These are phyloP conservation scores for Naegleria lovaniensis DNA, from an alignment of 208 protist genomes.

Conservation along the genomic window DNA sequence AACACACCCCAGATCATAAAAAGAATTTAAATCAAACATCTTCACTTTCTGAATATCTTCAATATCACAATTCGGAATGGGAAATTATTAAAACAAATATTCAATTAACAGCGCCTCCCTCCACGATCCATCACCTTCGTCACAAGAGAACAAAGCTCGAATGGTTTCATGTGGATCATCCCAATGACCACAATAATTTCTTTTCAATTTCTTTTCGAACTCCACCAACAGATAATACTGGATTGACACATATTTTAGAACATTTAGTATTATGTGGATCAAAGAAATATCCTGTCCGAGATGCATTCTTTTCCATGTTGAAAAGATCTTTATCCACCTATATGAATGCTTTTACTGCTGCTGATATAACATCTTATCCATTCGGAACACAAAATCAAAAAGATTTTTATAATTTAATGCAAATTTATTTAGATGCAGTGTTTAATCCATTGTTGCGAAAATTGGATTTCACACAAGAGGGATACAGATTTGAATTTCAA, in stretches of 20 bases:
- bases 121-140: neutral
- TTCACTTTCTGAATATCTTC: neutral
- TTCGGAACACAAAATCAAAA: conserved; percentile 42
- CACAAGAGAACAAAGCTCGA: neutral
- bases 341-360: neutral
- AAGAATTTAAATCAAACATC: neutral
- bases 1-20: no score
- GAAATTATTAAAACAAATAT: neutral
- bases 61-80: neutral
- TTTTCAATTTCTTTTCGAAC: conserved; percentile 58
- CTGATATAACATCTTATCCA: conserved; percentile 38
- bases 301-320: conserved; percentile 64
- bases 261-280: conserved; percentile 59
- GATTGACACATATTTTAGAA: conserved; percentile 60
- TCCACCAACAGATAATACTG: conserved; percentile 48
- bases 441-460: conserved; percentile 38
- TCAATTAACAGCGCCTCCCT: neutral
- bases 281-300: conserved; percentile 55
- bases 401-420: conserved; percentile 48
- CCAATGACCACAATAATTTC: conserved; percentile 53
- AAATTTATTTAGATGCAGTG: conserved; percentile 48
- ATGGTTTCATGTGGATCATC: conserved; percentile 44
- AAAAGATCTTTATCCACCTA: conserved; percentile 34
- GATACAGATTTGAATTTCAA: conserved; percentile 5
- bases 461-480: conserved; percentile 17